phyloP scores from a whole-genome alignment of 768 basidiomycete species.

The Mycena polygramma region DNA sequence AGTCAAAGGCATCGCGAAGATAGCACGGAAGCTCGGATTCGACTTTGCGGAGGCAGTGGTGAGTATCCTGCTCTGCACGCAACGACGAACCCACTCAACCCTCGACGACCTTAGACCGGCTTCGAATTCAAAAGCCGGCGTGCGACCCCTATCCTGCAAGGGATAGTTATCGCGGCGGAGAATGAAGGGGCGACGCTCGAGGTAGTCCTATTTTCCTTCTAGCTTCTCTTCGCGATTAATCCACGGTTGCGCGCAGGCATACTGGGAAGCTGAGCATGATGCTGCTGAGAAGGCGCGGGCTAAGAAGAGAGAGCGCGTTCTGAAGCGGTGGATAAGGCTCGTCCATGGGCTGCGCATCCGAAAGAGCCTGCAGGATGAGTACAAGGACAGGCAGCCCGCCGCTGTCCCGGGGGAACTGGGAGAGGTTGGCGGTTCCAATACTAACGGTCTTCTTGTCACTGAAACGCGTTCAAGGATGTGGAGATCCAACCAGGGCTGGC shows the following conservation, averaged over 20 bases:
- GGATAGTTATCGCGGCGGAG: constrained; percentile 89
- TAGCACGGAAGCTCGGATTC: constrained; percentile 88
- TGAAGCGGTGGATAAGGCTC: constrained; percentile 91
- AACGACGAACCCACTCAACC: constrained; percentile 11
- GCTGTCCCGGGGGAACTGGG: constrained; percentile 33
- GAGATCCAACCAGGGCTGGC: constrained; percentile 34
- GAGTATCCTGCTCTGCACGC: constrained; percentile 40
- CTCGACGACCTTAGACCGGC: constrained; percentile 72
- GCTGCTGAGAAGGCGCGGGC: constrained; percentile 81
- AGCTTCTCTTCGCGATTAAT: constrained; percentile 24
- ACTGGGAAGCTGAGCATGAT: constrained; percentile 82
- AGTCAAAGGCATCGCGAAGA: constrained; percentile 91
- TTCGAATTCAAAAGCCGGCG: constrained; percentile 97
- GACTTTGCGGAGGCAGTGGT: constrained; percentile 97
- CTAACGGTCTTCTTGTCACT: not conserved
- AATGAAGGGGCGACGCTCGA: constrained; percentile 81
- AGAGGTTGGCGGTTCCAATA: constrained; percentile 34
- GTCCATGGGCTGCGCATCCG: constrained; percentile 91
- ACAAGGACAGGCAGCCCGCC: constrained; percentile 55
- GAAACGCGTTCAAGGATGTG: constrained; percentile 20
- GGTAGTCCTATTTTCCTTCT: constrained; percentile 56
- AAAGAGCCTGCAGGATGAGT: constrained; percentile 85
- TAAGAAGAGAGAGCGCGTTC: constrained; percentile 82
- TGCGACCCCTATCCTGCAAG: constrained; percentile 87
- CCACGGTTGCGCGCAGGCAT: constrained; percentile 68